Evolutionary conservation across 1,284 basidiomycete species (phyloP).

Genomic region (Cutaneotrichosporon daszewskae): DNA sequence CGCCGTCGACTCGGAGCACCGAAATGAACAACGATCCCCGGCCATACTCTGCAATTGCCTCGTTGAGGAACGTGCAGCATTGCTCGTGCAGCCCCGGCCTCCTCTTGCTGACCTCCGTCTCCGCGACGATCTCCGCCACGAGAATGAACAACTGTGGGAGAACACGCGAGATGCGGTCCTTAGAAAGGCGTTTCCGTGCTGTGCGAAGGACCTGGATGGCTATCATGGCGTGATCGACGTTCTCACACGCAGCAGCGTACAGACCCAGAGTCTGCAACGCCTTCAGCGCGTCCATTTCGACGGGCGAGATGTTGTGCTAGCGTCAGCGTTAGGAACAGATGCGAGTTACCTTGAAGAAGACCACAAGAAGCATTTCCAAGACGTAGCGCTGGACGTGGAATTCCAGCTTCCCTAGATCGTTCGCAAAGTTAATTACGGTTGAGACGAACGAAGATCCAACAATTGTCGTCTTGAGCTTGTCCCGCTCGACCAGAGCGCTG

Average conservation of each 20-base stretch:
- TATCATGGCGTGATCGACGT: constrained; percentile 30
- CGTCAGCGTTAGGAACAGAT: background rate
- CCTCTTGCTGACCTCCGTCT: constrained; percentile 4
- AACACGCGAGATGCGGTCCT: constrained; percentile 24
- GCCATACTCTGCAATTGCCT: background rate
- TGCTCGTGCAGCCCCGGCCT: background rate
- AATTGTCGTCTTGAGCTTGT: constrained; percentile 16
- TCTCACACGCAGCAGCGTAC: constrained; percentile 18
- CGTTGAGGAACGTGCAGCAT: background rate
- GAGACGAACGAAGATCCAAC: constrained; percentile 37
- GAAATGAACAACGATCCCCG: constrained; percentile 2
- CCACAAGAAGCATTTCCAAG: constrained; percentile 34
- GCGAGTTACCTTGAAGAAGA: constrained; percentile 34
- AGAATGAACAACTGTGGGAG: constrained; percentile 25
- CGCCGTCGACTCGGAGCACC: constrained; percentile 19
- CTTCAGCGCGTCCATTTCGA: constrained; percentile 28
- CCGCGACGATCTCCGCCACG: constrained; percentile 21
- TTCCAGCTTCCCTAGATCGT: constrained; percentile 22
- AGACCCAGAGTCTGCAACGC: constrained; percentile 27
- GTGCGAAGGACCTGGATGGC: constrained; percentile 32
- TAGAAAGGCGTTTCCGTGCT: constrained; percentile 23
- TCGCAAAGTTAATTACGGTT: constrained; percentile 29
- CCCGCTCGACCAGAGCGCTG: constrained; percentile 9
- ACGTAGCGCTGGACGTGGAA: constrained; percentile 26
- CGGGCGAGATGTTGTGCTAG: constrained; percentile 28